Conservation (phyloP, 2,329 filamentous ascomycete species). For the Colletotrichum tamarilloi region DNA sequence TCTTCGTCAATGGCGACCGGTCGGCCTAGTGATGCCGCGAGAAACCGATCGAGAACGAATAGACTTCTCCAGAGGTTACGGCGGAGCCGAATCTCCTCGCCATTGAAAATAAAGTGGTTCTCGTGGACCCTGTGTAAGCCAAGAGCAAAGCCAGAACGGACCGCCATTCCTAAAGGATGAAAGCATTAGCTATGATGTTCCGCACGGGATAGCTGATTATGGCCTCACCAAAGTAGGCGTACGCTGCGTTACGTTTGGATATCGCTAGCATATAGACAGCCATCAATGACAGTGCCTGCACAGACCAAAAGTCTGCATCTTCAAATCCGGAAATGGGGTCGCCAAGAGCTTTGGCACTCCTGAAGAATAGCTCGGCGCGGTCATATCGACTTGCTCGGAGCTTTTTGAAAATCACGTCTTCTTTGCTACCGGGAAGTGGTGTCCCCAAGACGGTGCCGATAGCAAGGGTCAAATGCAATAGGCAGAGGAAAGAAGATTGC, state of each 20-base stretch:
- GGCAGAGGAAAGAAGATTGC: conserved; percentile 64
- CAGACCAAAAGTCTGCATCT: conserved; percentile 72
- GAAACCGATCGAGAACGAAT: conserved; percentile 72
- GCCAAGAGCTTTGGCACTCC: conserved; percentile 65
- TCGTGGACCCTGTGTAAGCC: conserved; percentile 70
- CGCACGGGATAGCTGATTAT: background rate
- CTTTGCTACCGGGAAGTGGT: conserved; percentile 59
- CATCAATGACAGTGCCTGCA: conserved; percentile 73
- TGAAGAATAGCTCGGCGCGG: conserved; percentile 72
- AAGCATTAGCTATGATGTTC: conserved; percentile 23
- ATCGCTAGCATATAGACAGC: conserved; percentile 71
- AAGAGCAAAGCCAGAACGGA: conserved; percentile 70
- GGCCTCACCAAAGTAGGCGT: conserved; percentile 67
- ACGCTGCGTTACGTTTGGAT: conserved; percentile 72
- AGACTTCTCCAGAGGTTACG: conserved; percentile 73
- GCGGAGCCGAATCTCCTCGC: conserved; percentile 57
- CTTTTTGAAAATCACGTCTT: conserved; percentile 62
- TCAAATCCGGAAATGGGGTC: conserved; percentile 63
- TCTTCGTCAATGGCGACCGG: conserved; percentile 71
- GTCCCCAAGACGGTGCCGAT: conserved; percentile 70
- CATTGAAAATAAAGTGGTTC: conserved; percentile 63
- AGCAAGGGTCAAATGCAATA: conserved; percentile 71
- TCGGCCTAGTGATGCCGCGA: conserved; percentile 71
- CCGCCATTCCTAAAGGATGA: conserved; percentile 64
- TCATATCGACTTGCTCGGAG: conserved; percentile 60